These are phyloP conservation scores for Rubia occidens DNA, from an alignment of 305 asterid genomes.

Conservation along the genomic window DNA sequence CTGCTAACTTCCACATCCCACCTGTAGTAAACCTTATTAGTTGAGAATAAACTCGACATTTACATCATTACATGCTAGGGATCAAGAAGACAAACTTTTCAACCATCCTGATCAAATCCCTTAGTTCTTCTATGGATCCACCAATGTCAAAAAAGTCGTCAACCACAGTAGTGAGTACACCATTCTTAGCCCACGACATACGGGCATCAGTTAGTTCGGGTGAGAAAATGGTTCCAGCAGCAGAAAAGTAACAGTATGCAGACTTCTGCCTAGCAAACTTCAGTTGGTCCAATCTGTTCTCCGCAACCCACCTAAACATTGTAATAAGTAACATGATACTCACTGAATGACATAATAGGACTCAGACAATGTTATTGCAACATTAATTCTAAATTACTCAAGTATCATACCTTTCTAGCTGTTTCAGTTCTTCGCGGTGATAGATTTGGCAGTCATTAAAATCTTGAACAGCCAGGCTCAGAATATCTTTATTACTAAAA, in stretches of 20 bases:
- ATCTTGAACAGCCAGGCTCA: conserved; percentile 55
- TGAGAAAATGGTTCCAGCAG: conserved; percentile 55
- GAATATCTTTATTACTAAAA: conserved; percentile 53
- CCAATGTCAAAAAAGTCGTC: conserved; percentile 89
- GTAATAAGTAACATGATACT: background rate
- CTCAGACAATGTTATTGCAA: background rate
- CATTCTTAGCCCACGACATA: conserved; percentile 83
- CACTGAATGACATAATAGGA: background rate
- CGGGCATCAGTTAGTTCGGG: conserved; percentile 80
- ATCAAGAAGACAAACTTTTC: conserved; percentile 32
- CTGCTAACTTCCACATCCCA: conserved; percentile 58
- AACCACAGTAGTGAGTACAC: conserved; percentile 66
- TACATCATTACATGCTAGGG: conserved; percentile 8
- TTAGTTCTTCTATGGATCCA: conserved; percentile 69
- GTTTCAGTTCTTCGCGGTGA: conserved; percentile 57
- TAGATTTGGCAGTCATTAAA: conserved; percentile 60
- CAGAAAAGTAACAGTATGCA: conserved; percentile 85
- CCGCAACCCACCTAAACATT: conserved; percentile 59
- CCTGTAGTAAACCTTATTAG: conserved; percentile 32
- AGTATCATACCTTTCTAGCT: conserved; percentile 54
- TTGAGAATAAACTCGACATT: background rate
- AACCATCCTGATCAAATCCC: conserved; percentile 51
- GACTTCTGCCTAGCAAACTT: conserved; percentile 73
- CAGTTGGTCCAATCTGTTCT: conserved; percentile 62
- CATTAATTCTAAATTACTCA: background rate